Evolutionary conservation across 371 early-diverging fungal genomes (phyloP).

Genomic region (Haplosporangium sp.): DNA sequence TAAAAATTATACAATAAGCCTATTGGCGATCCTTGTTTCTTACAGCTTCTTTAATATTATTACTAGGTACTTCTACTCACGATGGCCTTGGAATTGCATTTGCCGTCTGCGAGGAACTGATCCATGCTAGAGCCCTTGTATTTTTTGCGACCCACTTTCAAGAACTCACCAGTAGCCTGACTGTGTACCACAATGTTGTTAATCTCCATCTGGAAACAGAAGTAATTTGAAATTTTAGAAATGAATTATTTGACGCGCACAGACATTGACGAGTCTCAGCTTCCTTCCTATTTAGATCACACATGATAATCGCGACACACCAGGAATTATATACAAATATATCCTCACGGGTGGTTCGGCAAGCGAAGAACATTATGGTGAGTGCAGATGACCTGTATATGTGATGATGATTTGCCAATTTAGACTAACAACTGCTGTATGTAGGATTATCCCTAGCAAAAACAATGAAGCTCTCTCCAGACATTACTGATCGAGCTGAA

Average conservation of each 20-base stretch:
- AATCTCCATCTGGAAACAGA: conserved; percentile 73
- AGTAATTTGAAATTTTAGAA: conserved; percentile 28
- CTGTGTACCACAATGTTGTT: conserved; percentile 74
- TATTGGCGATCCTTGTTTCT: neutral
- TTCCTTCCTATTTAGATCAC: conserved; percentile 9
- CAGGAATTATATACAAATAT: conserved; percentile 60
- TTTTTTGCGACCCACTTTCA: conserved; percentile 83
- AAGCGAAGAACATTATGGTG: conserved; percentile 61
- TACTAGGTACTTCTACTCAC: conserved; percentile 76
- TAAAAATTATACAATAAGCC: neutral
- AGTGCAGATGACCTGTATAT: neutral
- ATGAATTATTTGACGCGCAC: neutral
- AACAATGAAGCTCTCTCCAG: conserved; percentile 57
- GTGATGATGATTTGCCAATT: too few relatives aligned
- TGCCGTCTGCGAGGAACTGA: conserved; percentile 83
- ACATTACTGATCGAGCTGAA: conserved; percentile 57
- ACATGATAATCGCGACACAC: conserved; percentile 17
- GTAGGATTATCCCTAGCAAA: conserved; percentile 66
- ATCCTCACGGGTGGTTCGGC: conserved; percentile 60
- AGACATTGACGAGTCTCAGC: neutral
- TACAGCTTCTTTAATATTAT: neutral
- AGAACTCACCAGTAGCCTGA: conserved; percentile 63
- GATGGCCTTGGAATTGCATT: conserved; percentile 87
- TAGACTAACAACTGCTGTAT: neutral
- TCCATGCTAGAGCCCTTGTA: conserved; percentile 68